phyloP scores from a whole-genome alignment of 192 early-diverging fungal species.

The Gigaspora rosea region DNA sequence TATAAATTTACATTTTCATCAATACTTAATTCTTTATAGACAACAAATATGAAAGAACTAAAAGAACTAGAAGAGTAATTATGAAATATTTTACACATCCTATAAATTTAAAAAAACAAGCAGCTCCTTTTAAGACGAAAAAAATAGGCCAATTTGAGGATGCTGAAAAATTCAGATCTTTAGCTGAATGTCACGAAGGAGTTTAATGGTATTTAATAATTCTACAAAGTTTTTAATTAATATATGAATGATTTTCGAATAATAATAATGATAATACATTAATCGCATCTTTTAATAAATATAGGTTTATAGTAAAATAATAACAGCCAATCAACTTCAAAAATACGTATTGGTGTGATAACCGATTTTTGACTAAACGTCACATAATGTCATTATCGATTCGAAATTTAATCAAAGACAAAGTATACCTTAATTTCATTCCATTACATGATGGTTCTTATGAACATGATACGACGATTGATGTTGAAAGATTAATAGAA shows the following conservation, averaged over 20 bases:
- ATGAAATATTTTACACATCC: slow-evolving; percentile 16
- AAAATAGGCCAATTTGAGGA: slow-evolving; percentile 37
- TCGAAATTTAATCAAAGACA: slow-evolving; percentile 44
- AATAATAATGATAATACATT: not conserved
- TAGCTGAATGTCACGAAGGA: slow-evolving; percentile 36
- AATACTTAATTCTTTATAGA: not conserved
- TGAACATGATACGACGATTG: not conserved
- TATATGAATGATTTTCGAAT: no score
- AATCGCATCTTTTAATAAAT: not conserved
- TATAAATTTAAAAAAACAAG: slow-evolving; percentile 39
- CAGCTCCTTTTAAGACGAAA: slow-evolving; percentile 41
- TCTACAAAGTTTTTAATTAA: not conserved
- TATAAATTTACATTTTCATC: slow-evolving; percentile 27
- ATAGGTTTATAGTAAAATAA: slow-evolving; percentile 7
- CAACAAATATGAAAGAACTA: slow-evolving; percentile 33
- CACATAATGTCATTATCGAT: slow-evolving; percentile 44
- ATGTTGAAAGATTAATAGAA: slow-evolving; percentile 30
- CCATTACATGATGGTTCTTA: slow-evolving; percentile 62
- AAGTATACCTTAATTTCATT: slow-evolving; percentile 48
- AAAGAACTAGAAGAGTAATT: not conserved
- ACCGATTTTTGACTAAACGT: slow-evolving; percentile 28
- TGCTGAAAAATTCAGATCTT: slow-evolving; percentile 38
- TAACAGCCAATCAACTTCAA: slow-evolving; percentile 28
- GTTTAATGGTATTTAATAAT: slow-evolving; percentile 36
- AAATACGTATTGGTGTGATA: slow-evolving; percentile 34